Conservation (phyloP, 768 basidiomycete species). For the Tricholoma terreum region DNA sequence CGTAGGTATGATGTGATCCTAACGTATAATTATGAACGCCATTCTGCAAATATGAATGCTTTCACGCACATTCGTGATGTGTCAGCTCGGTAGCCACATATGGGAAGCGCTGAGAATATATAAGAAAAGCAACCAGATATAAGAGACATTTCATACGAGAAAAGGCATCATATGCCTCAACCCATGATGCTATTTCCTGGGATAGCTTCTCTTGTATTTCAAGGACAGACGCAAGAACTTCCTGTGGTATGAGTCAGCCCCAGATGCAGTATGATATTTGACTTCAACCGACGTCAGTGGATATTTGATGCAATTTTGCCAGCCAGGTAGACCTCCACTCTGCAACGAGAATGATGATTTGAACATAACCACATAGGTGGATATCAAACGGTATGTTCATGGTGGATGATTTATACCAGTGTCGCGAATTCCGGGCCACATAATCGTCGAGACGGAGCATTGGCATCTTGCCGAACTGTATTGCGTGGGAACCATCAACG, state of each 20-base stretch:
- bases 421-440: conserved; percentile 46
- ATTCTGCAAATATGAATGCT: background rate
- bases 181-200: conserved; percentile 38
- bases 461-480: conserved; percentile 71
- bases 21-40: background rate
- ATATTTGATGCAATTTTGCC: conserved; percentile 5
- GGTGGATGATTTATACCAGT: conserved; percentile 46
- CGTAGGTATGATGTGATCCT: conserved; percentile 55
- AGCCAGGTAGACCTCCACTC: conserved; percentile 35
- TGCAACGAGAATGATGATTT: conserved; percentile 47
- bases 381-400: conserved; percentile 40
- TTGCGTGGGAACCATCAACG: conserved; percentile 71
- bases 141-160: conserved; percentile 28
- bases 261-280: background rate
- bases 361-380: conserved; percentile 52
- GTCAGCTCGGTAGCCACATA: conserved; percentile 43
- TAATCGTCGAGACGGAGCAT: conserved; percentile 64
- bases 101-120: conserved; percentile 33
- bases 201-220: conserved; percentile 36
- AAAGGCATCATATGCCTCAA: conserved; percentile 32
- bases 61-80: conserved; percentile 40
- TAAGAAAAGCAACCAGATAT: background rate
- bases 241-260: conserved; percentile 20
- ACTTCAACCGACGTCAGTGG: background rate
- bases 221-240: conserved; percentile 30